These are phyloP conservation scores for Exophiala xenobiotica DNA, from an alignment of 2,329 filamentous ascomycete species.

Conservation along the genomic window DNA sequence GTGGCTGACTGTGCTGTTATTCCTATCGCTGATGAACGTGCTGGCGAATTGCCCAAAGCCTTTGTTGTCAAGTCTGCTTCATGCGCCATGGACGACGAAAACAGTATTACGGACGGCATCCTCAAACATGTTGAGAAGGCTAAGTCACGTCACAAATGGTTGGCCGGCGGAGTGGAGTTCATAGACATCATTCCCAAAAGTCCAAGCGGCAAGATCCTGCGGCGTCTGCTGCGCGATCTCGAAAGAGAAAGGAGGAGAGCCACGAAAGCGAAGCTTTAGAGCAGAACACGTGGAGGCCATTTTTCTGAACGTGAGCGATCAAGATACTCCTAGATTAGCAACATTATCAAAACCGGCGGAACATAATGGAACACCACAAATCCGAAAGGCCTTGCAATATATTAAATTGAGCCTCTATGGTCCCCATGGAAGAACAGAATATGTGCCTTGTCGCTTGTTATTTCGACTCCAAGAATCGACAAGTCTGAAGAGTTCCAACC, in stretches of 20 bases:
- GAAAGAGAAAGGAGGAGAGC: slow-evolving; percentile 67
- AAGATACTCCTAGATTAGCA: too few species aligned
- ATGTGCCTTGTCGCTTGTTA: too few species aligned
- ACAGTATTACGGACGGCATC: slow-evolving; percentile 55
- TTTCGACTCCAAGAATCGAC: too few species aligned
- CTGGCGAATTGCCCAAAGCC: slow-evolving; percentile 63
- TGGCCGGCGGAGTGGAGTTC: too few species aligned
- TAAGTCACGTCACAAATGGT: slow-evolving; percentile 62
- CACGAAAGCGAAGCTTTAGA: slow-evolving; percentile 64
- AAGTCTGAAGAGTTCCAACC: too few species aligned
- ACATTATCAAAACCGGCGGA: too few species aligned
- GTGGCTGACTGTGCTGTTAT: slow-evolving; percentile 78
- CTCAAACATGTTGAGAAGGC: slow-evolving; percentile 58
- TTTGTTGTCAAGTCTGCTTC: slow-evolving; percentile 60
- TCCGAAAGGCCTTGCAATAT: too few species aligned
- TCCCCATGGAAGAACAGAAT: too few species aligned
- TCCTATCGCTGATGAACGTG: slow-evolving; percentile 62
- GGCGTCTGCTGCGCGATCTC: slow-evolving; percentile 66
- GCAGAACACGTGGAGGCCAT: background rate
- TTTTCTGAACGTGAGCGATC: too few species aligned
- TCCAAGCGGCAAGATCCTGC: slow-evolving; percentile 56
- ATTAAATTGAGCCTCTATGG: too few species aligned
- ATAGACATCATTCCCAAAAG: too few species aligned
- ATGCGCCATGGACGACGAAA: slow-evolving; percentile 50
- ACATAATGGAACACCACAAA: too few species aligned